phyloP scores from a whole-genome alignment of 139 green algal species.

The Desmodesmus armatus region DNA sequence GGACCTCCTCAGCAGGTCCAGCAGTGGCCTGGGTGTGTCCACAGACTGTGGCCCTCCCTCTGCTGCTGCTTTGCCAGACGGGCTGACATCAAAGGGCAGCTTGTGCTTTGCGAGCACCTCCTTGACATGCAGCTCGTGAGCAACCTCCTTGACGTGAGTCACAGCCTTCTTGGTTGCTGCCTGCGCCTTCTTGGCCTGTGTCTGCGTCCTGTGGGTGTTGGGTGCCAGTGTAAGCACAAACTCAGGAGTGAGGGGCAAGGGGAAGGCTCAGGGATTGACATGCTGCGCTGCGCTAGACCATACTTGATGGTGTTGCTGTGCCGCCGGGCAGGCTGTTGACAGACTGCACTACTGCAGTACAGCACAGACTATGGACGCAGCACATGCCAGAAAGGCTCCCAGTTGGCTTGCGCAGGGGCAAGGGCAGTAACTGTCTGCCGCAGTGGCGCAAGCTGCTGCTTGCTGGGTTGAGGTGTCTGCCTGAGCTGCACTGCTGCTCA shows the following conservation, averaged over 20 bases:
- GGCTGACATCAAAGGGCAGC: too few relatives aligned
- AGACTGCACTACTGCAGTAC: neutral
- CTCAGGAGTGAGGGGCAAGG: too few relatives aligned
- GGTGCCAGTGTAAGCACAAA: too few relatives aligned
- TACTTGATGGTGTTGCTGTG: neutral
- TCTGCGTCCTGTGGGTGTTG: too few relatives aligned
- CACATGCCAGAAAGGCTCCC: too few relatives aligned
- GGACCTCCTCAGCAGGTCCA: neutral
- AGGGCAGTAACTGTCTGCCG: too few relatives aligned
- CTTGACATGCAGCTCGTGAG: constrained; percentile 4
- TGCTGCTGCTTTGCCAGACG: constrained; percentile 13
- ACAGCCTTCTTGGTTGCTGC: constrained; percentile 30
- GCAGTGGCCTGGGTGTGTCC: neutral
- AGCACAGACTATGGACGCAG: too few relatives aligned
- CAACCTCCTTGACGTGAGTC: constrained; percentile 21
- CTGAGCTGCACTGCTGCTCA: neutral
- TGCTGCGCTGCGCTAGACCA: neutral
- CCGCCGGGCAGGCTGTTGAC: too few relatives aligned
- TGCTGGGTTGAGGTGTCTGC: neutral
- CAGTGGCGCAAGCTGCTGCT: too few relatives aligned
- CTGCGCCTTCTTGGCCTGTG: constrained; percentile 18
- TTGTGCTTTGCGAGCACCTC: constrained; percentile 19
- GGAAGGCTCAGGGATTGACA: too few relatives aligned
- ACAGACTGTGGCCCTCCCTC: constrained; percentile 1
- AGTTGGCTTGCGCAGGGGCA: too few relatives aligned